A percentile compares a stretch with the other conserved stretches of the same genome.
Conservation (phyloP, 2,329 filamentous ascomycete species). For the Penicillium decumbens region DNA sequence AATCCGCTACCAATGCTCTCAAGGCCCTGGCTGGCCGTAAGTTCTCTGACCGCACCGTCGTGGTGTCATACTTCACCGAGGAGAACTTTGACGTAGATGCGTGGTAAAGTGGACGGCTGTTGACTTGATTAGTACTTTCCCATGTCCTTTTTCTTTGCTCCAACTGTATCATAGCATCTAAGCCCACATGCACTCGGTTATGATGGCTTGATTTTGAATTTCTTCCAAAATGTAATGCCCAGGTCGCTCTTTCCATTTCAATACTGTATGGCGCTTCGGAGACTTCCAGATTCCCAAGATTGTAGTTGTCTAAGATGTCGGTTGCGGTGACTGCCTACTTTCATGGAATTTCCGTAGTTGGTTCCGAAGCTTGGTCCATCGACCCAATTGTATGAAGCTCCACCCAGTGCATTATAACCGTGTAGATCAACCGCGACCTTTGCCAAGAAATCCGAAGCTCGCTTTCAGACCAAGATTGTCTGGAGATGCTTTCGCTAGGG, state of each 20-base stretch:
- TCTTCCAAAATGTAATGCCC: not conserved
- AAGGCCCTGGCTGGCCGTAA: conserved; percentile 89
- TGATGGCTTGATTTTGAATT: conserved; percentile 6
- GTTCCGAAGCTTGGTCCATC: not conserved
- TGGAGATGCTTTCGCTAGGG: too few relatives aligned
- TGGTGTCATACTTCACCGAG: conserved; percentile 94
- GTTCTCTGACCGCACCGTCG: conserved; percentile 92
- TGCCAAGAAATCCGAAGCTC: too few relatives aligned
- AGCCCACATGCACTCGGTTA: conserved; percentile 10
- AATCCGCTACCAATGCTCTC: conserved; percentile 77
- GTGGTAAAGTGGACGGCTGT: conserved; percentile 13
- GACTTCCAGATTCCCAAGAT: not conserved
- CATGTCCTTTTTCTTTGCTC: conserved; percentile 5
- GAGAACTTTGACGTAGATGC: conserved; percentile 74
- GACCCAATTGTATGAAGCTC: not conserved
- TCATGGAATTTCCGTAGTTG: not conserved
- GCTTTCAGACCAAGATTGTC: too few relatives aligned
- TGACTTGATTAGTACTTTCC: conserved; percentile 3
- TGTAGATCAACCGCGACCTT: too few relatives aligned
- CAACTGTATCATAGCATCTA: conserved; percentile 19
- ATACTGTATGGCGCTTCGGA: not conserved
- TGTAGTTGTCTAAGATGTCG: not conserved
- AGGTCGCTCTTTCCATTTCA: not conserved
- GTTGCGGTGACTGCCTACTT: not conserved
- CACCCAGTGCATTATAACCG: conserved; percentile 27